Evolutionary conservation across 208 protist species (phyloP).

Genomic region (Trypanosoma vivax): DNA sequence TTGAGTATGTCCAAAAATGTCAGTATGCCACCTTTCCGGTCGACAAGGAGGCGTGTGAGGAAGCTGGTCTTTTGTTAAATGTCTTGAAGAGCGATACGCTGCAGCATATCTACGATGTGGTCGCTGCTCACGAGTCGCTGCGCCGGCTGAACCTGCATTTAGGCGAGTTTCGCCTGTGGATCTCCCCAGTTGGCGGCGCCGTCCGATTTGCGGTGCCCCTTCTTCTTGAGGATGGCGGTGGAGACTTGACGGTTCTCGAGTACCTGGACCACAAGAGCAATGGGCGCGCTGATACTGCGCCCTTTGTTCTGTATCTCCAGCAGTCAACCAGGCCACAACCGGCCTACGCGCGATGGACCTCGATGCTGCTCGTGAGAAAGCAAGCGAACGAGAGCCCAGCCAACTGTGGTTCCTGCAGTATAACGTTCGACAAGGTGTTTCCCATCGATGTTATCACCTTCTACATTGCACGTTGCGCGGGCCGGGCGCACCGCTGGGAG

Average conservation of each 20-base stretch:
- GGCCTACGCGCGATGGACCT: neutral
- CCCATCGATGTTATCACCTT: slow-evolving; percentile 2
- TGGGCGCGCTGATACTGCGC: slow-evolving; percentile 13
- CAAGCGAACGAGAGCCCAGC: neutral
- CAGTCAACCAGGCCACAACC: slow-evolving; percentile 16
- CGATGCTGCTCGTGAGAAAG: neutral
- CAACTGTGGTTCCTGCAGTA: neutral
- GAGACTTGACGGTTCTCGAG: slow-evolving; percentile 1
- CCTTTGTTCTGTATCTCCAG: slow-evolving; percentile 47
- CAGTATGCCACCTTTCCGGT: slow-evolving; percentile 43
- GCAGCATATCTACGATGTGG: slow-evolving; percentile 32
- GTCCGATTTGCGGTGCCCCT: slow-evolving; percentile 28
- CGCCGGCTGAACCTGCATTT: slow-evolving; percentile 24
- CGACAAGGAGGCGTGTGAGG: slow-evolving; percentile 17
- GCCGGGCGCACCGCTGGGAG: neutral
- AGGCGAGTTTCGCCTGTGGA: slow-evolving; percentile 43
- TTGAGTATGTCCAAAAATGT: slow-evolving; percentile 23
- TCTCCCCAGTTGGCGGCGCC: neutral
- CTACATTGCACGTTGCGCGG: neutral
- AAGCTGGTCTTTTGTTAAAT: slow-evolving; percentile 38
- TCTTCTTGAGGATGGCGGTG: slow-evolving; percentile 17
- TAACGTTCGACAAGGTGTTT: neutral
- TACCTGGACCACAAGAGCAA: neutral
- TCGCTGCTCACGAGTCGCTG: slow-evolving; percentile 31
- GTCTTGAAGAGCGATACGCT: slow-evolving; percentile 46